Base-by-base conservation (phyloP, 371 early-diverging fungal genomes). In the Batrachochytrium dendrobatidis region DNA sequence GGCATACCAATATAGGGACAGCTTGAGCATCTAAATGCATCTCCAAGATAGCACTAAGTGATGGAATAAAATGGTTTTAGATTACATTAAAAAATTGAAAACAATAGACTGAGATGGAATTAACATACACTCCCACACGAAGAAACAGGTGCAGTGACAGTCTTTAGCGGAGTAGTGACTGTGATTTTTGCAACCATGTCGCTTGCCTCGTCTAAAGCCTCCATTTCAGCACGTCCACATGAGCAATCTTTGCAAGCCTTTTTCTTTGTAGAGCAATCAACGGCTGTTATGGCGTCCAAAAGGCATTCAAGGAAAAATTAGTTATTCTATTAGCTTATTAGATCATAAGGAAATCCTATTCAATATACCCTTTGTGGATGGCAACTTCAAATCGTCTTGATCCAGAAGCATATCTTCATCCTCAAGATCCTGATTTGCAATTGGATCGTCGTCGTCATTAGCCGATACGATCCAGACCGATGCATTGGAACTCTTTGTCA, bases 1-100 rank as follows among this genome's bases (percentile, higher is more conserved):
- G 99, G 99, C 89, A 97, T 90, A 49, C 99, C 99, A 34, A 90
- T 71, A 62, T 95, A 99, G 28, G 99, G 99, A 70, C 99, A 99
- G 28, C 88, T 86, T 10, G 86, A 79, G 76, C 99, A 99, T 56
- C 99, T 85, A 83, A 99, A 99, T 8, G 99, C 99, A 81, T 99
- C 99, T 17, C 99, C 99, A 32, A 98, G 75, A 58, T 90, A 90
- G 74, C 99, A 99, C 82, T 87, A 83, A n/a, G 39, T 39, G 12
- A n/a, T 39, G 39, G n/a, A n/a, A 39, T 39, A 20, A 39, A 20
- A 39, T 39, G 17, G 17, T 15, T 39, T 39, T 39, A 20, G 39
- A 39, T 39, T 20, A 7, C 7, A 28, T 28, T 30, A 22, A 30
- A 7, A 53, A 53, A 22, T 15, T 31, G 43, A 26, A 26, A 29